Percentiles rank a stretch among this genome's conserved stretches.
Evolutionary conservation across 345 rosid species (phyloP).

Genomic region (Heritiera littoralis): DNA sequence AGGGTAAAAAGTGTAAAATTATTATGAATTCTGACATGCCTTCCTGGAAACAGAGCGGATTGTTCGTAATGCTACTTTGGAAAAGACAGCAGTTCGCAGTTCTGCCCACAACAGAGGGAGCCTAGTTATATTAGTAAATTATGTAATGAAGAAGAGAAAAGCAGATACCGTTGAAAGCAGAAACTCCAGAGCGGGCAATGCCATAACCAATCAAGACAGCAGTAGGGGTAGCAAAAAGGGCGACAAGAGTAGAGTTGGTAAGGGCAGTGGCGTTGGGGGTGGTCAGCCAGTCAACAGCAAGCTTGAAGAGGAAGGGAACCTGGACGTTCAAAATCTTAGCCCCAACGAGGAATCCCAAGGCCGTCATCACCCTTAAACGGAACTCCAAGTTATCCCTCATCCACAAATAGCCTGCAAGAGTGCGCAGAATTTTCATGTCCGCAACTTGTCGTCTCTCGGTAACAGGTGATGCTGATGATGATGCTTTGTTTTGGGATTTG

Average conservation of each 20-base stretch:
- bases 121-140: slow-evolving; percentile 6
- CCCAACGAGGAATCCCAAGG: slow-evolving; percentile 82
- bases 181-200: slow-evolving; percentile 74
- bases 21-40: slow-evolving; percentile 44
- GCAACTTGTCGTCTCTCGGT: slow-evolving; percentile 34
- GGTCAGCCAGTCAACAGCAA: slow-evolving; percentile 91
- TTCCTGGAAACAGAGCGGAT: slow-evolving; percentile 90
- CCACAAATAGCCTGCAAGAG: slow-evolving; percentile 83
- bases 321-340: slow-evolving; percentile 92
- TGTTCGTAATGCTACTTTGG: slow-evolving; percentile 88
- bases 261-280: slow-evolving; percentile 57
- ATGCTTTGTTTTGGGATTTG: slow-evolving; percentile 26
- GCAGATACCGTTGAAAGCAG: slow-evolving; percentile 85
- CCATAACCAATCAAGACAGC: slow-evolving; percentile 92
- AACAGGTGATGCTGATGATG: slow-evolving; percentile 11
- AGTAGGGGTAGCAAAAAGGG: slow-evolving; percentile 79
- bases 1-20: neutral
- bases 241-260: slow-evolving; percentile 60
- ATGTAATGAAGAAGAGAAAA: neutral
- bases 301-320: slow-evolving; percentile 92
- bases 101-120: slow-evolving; percentile 48
- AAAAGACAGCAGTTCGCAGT: slow-evolving; percentile 91
- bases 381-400: slow-evolving; percentile 83
- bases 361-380: slow-evolving; percentile 76
- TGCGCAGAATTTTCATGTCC: slow-evolving; percentile 73